phyloP scores from a whole-genome alignment of 2,329 filamentous ascomycete species.

The Trichophyton simii region DNA sequence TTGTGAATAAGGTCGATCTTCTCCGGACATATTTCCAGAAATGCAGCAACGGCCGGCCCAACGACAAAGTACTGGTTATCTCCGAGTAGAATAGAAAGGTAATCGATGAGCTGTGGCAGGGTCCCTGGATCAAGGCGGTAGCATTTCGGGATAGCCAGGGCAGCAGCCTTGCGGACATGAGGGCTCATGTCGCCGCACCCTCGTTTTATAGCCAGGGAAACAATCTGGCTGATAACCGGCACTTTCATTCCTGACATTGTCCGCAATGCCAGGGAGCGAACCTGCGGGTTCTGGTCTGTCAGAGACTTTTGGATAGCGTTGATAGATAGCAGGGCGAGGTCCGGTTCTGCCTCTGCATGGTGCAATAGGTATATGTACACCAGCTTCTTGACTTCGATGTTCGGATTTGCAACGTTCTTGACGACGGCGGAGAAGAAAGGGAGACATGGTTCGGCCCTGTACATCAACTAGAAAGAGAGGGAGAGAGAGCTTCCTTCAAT shows the following conservation, averaged over 20 bases:
- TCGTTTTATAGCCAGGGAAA: slow-evolving; percentile 89
- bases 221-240: slow-evolving; percentile 94
- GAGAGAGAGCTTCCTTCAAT: background rate
- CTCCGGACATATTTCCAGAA: slow-evolving; percentile 79
- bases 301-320: slow-evolving; percentile 98
- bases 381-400: slow-evolving; percentile 90
- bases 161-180: slow-evolving; percentile 81
- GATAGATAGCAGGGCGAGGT: slow-evolving; percentile 89
- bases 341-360: slow-evolving; percentile 90
- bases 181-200: slow-evolving; percentile 90
- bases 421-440: slow-evolving; percentile 96
- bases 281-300: slow-evolving; percentile 79
- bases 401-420: slow-evolving; percentile 92
- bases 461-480: slow-evolving; percentile 65
- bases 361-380: slow-evolving; percentile 97
- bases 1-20: slow-evolving; percentile 79
- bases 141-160: slow-evolving; percentile 89
- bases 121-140: slow-evolving; percentile 80
- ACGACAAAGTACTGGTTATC: slow-evolving; percentile 97
- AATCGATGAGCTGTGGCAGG: slow-evolving; percentile 71
- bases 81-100: slow-evolving; percentile 62
- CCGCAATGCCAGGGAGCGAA: slow-evolving; percentile 80
- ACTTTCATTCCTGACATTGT: slow-evolving; percentile 98
- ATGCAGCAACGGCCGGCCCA: slow-evolving; percentile 80
- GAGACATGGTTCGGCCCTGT: slow-evolving; percentile 73